These are phyloP conservation scores for Podospora tetraspora DNA, from an alignment of 495 filamentous ascomycete genomes.

Conservation along the genomic window DNA sequence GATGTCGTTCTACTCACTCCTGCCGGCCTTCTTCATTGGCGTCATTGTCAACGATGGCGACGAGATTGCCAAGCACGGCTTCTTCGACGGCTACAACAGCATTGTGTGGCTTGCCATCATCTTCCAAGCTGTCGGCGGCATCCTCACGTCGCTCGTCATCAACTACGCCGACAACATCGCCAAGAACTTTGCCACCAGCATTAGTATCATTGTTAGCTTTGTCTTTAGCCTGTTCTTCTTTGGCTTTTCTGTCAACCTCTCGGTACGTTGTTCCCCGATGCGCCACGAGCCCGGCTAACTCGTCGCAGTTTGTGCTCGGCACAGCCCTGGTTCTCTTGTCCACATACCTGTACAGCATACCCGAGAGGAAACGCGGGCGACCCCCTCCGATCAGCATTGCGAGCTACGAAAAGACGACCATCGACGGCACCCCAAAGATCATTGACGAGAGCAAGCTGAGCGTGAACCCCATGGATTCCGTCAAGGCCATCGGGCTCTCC, in stretches of 20 bases:
- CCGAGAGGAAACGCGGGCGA: conserved; percentile 49
- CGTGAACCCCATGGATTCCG: conserved; percentile 39
- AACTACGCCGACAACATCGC: conserved; percentile 83
- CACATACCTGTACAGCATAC: conserved; percentile 75
- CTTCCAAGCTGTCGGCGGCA: conserved; percentile 77
- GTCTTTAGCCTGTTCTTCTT: conserved; percentile 82
- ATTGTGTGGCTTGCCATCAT: conserved; percentile 82
- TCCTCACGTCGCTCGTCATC: conserved; percentile 77
- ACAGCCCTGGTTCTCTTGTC: conserved; percentile 69
- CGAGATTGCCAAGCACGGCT: conserved; percentile 73
- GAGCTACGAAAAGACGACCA: conserved; percentile 66
- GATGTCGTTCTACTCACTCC: conserved; percentile 83
- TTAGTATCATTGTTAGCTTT: conserved; percentile 80
- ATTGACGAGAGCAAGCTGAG: conserved; percentile 30
- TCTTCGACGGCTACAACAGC: conserved; percentile 90
- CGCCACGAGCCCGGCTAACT: conserved; percentile 6
- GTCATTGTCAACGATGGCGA: conserved; percentile 82
- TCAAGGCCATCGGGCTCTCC: no score
- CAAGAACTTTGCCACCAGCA: conserved; percentile 87
- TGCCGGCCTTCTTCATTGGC: conserved; percentile 79
- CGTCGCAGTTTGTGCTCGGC: conserved; percentile 69
- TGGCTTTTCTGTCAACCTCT: conserved; percentile 62
- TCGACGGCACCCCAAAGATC: conserved; percentile 39
- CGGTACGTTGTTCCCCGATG: conserved; percentile 48
- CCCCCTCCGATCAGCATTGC: conserved; percentile 72